phyloP scores from a whole-genome alignment of 768 basidiomycete species.

The Arthromyces matolae region DNA sequence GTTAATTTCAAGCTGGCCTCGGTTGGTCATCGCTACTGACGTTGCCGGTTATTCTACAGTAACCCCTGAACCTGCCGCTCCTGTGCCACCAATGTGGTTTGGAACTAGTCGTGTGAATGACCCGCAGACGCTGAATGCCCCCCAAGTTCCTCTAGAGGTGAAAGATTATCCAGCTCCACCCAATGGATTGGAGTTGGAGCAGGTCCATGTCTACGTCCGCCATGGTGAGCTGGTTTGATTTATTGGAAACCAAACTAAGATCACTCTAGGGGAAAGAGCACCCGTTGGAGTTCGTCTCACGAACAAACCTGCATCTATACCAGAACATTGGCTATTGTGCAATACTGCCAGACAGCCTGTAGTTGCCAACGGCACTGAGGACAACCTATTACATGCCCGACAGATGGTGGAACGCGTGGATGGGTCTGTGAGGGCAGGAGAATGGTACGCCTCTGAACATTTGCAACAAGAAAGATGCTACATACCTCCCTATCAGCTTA shows the following conservation, averaged over 20 bases:
- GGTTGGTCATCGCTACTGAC: not conserved
- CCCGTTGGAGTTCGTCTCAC: constrained; percentile 69
- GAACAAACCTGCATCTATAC: constrained; percentile 59
- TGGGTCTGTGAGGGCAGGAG: constrained; percentile 49
- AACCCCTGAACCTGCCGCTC: not conserved
- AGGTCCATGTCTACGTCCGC: constrained; percentile 72
- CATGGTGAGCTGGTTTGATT: constrained; percentile 48
- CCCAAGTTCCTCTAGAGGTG: constrained; percentile 52
- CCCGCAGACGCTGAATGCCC: constrained; percentile 16
- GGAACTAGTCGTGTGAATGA: not conserved
- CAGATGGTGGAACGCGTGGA: constrained; percentile 55
- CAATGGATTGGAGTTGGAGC: constrained; percentile 51
- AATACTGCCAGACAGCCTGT: constrained; percentile 44
- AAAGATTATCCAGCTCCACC: constrained; percentile 60
- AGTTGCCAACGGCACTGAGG: constrained; percentile 30
- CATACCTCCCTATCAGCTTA: constrained; percentile 37
- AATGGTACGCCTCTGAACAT: constrained; percentile 49
- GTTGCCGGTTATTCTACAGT: not conserved
- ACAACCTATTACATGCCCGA: constrained; percentile 33
- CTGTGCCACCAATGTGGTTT: not conserved
- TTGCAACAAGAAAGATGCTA: not conserved
- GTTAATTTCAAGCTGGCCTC: too few species aligned
- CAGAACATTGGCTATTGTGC: constrained; percentile 68
- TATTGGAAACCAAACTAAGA: not conserved
- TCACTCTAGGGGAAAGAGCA: constrained; percentile 67